These are phyloP conservation scores for Cladosporium velox DNA, from an alignment of 2,329 filamentous ascomycete species.

Conservation along the genomic window DNA sequence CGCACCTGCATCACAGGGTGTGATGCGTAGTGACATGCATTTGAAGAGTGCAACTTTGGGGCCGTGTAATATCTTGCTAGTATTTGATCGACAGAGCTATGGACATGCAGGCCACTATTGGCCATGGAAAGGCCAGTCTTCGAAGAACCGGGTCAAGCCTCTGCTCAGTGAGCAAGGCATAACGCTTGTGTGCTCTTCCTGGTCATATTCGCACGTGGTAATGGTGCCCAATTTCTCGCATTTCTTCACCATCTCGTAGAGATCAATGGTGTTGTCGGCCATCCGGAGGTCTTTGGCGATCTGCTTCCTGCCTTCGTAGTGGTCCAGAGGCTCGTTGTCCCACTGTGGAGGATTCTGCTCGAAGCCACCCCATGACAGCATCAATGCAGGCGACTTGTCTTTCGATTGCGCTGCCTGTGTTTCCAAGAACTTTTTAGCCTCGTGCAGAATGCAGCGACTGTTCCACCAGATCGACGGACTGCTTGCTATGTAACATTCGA, in stretches of 20 bases:
- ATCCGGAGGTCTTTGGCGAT: constrained; percentile 29
- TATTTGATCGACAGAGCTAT: constrained; percentile 5
- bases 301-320: constrained; percentile 33
- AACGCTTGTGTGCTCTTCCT: constrained; percentile 40
- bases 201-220: constrained; percentile 29
- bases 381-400: constrained; percentile 29
- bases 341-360: constrained; percentile 37
- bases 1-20: neutral
- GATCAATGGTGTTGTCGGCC: constrained; percentile 33
- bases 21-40: neutral
- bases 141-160: constrained; percentile 22
- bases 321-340: constrained; percentile 35
- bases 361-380: constrained; percentile 41
- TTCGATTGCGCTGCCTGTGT: constrained; percentile 26
- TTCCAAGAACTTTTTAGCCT: constrained; percentile 29
- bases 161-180: constrained; percentile 34
- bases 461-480: constrained; percentile 55
- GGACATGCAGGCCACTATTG: neutral
- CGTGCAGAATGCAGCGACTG: constrained; percentile 40
- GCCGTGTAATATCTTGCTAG: neutral
- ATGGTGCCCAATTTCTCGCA: constrained; percentile 25
- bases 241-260: constrained; percentile 26
- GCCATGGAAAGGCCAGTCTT: constrained; percentile 19
- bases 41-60: neutral
- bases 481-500: constrained; percentile 49